phyloP scores from a whole-genome alignment of 2,329 filamentous ascomycete species.

The Exophiala sideris region DNA sequence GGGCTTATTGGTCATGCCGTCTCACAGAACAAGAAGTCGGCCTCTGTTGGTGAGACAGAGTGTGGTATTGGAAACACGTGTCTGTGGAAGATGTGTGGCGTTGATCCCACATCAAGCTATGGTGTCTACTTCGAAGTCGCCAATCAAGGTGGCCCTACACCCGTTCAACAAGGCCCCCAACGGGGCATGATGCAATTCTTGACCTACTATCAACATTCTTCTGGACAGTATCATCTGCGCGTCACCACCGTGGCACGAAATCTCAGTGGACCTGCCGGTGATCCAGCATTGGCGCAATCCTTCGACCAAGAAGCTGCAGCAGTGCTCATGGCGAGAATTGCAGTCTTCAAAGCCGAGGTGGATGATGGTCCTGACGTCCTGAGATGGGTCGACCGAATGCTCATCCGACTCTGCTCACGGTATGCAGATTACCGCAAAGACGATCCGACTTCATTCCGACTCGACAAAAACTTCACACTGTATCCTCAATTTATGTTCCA shows the following conservation, averaged over 20 bases:
- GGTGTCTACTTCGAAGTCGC: constrained; percentile 98
- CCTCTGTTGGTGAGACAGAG: constrained; percentile 94
- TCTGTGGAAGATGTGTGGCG: constrained; percentile 99
- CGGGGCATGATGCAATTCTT: constrained; percentile 97
- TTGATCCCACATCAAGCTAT: constrained; percentile 89
- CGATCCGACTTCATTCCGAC: constrained; percentile 90
- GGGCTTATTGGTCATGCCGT: constrained; percentile 95
- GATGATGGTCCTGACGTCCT: constrained; percentile 98
- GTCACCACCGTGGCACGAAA: constrained; percentile 92
- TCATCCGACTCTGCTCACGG: constrained; percentile 90
- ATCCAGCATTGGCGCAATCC: constrained; percentile 90
- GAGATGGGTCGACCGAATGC: constrained; percentile 97
- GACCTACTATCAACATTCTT: constrained; percentile 97
- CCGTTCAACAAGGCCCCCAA: constrained; percentile 81
- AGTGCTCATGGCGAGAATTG: constrained; percentile 97
- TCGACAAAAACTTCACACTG: constrained; percentile 98
- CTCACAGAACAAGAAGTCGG: constrained; percentile 96
- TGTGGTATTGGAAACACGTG: constrained; percentile 98
- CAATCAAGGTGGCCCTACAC: constrained; percentile 79
- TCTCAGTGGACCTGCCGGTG: constrained; percentile 87
- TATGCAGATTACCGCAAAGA: constrained; percentile 99
- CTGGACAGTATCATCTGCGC: constrained; percentile 90
- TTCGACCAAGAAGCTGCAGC: constrained; percentile 98
- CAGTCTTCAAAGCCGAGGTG: constrained; percentile 97
- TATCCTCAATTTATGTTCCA: constrained; percentile 99